phyloP scores from a whole-genome alignment of 2,329 filamentous ascomycete species.

The Aspergillus floridensis region DNA sequence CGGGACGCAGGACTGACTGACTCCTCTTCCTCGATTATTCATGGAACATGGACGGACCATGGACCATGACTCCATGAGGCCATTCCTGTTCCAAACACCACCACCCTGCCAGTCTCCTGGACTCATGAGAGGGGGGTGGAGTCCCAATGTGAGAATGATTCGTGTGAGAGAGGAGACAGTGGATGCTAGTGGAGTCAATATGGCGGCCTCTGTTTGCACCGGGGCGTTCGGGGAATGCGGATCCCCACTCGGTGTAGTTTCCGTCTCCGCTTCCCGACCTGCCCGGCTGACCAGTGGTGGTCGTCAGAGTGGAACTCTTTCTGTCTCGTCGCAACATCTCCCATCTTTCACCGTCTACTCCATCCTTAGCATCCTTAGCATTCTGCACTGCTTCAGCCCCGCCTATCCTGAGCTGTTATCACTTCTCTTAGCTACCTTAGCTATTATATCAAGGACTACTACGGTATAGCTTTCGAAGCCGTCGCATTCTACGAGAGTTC shows the following conservation, averaged over 20 bases:
- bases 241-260: slow-evolving; percentile 21
- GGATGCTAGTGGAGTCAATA: slow-evolving; percentile 10
- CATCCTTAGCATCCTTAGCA: background rate
- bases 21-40: no score
- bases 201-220: slow-evolving; percentile 11
- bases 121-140: background rate
- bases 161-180: slow-evolving; percentile 2
- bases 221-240: slow-evolving; percentile 25
- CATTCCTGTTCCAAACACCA: background rate
- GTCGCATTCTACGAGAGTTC: slow-evolving; percentile 18
- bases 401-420: background rate
- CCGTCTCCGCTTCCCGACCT: slow-evolving; percentile 22
- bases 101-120: no score
- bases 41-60: no score
- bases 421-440: background rate
- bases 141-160: background rate
- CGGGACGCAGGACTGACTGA: background rate
- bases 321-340: background rate
- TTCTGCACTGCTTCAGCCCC: background rate
- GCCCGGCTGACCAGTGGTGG: slow-evolving; percentile 8
- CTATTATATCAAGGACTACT: background rate
- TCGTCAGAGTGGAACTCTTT: background rate
- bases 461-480: slow-evolving; percentile 11
- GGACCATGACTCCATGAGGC: background rate
- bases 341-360: background rate